Conservation (phyloP, 1,284 basidiomycete genomes). For the Phylloboletellus chloephorus region DNA sequence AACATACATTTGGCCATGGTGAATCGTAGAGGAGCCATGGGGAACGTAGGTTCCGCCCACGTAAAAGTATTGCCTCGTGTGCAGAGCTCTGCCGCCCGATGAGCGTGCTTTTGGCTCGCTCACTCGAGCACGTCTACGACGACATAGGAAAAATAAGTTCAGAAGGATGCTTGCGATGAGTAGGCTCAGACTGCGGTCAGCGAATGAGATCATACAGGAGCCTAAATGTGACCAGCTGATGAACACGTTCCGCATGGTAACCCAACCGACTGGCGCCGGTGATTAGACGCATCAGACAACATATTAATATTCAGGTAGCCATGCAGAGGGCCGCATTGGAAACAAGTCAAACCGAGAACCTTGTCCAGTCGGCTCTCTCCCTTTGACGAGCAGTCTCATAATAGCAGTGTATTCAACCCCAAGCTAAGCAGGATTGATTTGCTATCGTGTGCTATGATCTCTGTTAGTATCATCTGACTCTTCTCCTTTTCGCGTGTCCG, state of each 20-base stretch:
- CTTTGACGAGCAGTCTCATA: too few relatives aligned
- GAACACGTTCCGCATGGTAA: too few relatives aligned
- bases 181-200: conserved; percentile 5
- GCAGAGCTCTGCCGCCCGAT: conserved; percentile 24
- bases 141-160: conserved; percentile 19
- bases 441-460: not conserved
- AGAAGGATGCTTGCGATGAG: conserved; percentile 20
- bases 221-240: too few relatives aligned
- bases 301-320: too few relatives aligned
- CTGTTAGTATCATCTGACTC: conserved; percentile 3
- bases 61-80: conserved; percentile 43
- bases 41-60: conserved; percentile 37
- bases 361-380: too few relatives aligned
- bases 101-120: conserved; percentile 1
- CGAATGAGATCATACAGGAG: conserved; percentile 4
- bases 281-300: too few relatives aligned
- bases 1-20: conserved; percentile 43
- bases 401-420: too few relatives aligned
- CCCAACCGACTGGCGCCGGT: too few relatives aligned
- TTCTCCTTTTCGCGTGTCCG: conserved; percentile 21
- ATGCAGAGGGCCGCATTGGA: too few relatives aligned
- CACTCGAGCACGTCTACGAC: conserved; percentile 2
- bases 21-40: conserved; percentile 31
- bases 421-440: too few relatives aligned
- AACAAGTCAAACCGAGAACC: too few relatives aligned